Evolutionary conservation across 495 filamentous ascomycete genomes (phyloP).

Genomic region (Aspergillus egyptiacus): DNA sequence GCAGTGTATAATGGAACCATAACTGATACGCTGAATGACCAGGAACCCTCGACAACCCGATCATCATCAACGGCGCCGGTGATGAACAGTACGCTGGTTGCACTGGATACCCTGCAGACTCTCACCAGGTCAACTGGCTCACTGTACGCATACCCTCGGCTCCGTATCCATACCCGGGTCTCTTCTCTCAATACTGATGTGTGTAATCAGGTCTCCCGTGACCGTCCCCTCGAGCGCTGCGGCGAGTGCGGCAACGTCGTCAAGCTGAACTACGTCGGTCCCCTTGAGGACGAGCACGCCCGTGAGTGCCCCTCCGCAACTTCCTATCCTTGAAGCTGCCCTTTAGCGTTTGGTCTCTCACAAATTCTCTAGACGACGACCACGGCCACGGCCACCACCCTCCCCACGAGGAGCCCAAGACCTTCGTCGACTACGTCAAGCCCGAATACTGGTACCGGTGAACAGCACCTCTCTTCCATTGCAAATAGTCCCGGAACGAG

Average conservation of each 20-base stretch:
- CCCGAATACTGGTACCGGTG: slow-evolving; percentile 79
- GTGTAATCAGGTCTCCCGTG: slow-evolving; percentile 64
- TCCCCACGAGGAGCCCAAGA: slow-evolving; percentile 76
- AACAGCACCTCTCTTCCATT: slow-evolving; percentile 16
- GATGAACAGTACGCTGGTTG: slow-evolving; percentile 96
- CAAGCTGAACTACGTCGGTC: slow-evolving; percentile 95
- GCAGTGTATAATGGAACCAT: background rate
- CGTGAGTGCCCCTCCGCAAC: slow-evolving; percentile 35
- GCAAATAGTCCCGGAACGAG: slow-evolving; percentile 5
- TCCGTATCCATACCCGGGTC: background rate
- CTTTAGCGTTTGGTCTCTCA: too few species aligned
- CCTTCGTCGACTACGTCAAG: slow-evolving; percentile 86
- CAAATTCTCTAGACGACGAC: slow-evolving; percentile 35
- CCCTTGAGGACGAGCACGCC: slow-evolving; percentile 60
- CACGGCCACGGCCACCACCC: slow-evolving; percentile 46
- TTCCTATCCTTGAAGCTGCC: too few species aligned
- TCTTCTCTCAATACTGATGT: background rate
- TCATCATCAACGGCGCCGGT: slow-evolving; percentile 80
- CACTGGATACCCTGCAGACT: slow-evolving; percentile 89
- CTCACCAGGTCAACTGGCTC: slow-evolving; percentile 84
- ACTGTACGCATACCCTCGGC: slow-evolving; percentile 58
- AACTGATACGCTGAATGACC: background rate
- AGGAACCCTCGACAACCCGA: slow-evolving; percentile 89
- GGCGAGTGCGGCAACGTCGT: slow-evolving; percentile 90
- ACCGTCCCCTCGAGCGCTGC: slow-evolving; percentile 89